These are phyloP conservation scores for Bacidia gigantensis DNA, from an alignment of 495 filamentous ascomycete species.

Conservation along the genomic window DNA sequence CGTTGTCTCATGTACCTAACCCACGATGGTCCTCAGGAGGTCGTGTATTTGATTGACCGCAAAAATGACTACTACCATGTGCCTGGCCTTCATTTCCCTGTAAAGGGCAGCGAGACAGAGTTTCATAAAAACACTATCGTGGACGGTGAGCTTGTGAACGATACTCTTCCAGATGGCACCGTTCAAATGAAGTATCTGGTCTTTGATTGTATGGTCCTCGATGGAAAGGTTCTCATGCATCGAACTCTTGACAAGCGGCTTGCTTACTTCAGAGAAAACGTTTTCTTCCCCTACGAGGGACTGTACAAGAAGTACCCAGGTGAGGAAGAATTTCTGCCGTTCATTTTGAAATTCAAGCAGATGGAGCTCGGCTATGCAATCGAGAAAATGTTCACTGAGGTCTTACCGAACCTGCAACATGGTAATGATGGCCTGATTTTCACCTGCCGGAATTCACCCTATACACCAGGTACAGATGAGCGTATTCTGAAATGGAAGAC, in stretches of 20 bases:
- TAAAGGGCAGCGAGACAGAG: conserved; percentile 39
- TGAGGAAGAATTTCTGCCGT: conserved; percentile 56
- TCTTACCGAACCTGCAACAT: conserved; percentile 72
- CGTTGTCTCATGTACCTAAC: conserved; percentile 87
- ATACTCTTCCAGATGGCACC: conserved; percentile 46
- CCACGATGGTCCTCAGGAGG: conserved; percentile 37
- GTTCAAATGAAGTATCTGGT: conserved; percentile 69
- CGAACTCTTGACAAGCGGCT: conserved; percentile 77
- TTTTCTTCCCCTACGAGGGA: conserved; percentile 66
- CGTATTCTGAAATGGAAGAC: conserved; percentile 98
- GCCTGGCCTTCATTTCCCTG: conserved; percentile 67
- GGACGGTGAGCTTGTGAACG: conserved; percentile 86
- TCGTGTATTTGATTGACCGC: conserved; percentile 82
- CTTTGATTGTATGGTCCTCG: conserved; percentile 81
- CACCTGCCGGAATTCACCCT: conserved; percentile 73
- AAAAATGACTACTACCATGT: conserved; percentile 91
- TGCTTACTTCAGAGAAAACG: conserved; percentile 65
- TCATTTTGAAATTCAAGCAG: conserved; percentile 70
- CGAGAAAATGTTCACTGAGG: conserved; percentile 75
- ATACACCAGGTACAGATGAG: conserved; percentile 77
- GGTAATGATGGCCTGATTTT: conserved; percentile 96
- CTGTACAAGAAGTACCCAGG: conserved; percentile 55
- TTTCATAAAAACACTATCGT: conserved; percentile 75
- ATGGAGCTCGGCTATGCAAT: conserved; percentile 81
- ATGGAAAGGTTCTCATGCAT: conserved; percentile 59